Evolutionary conservation across 2,329 filamentous ascomycete species (phyloP).

Genomic region (Lizonia empirigonia): DNA sequence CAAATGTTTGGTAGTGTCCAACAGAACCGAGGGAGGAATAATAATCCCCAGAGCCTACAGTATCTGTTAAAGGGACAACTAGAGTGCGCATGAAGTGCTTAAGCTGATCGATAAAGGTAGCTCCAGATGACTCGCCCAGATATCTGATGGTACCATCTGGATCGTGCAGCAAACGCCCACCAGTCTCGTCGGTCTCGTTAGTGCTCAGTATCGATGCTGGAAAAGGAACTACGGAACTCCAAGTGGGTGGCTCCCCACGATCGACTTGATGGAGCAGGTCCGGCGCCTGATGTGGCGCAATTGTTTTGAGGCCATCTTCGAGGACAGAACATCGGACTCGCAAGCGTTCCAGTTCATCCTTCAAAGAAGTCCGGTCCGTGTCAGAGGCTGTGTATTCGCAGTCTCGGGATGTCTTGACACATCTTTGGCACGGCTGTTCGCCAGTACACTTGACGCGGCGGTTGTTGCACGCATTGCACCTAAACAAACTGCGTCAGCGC

Average conservation of each 20-base stretch:
- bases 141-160: constrained; percentile 25
- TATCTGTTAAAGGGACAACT: constrained; percentile 22
- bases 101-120: constrained; percentile 34
- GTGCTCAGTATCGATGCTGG: constrained; percentile 13
- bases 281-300: constrained; percentile 23
- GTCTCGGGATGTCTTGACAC: constrained; percentile 21
- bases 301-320: constrained; percentile 23
- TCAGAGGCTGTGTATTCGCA: constrained; percentile 34
- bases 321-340: constrained; percentile 29
- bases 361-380: constrained; percentile 24
- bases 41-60: constrained; percentile 23
- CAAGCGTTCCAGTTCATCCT: constrained; percentile 31
- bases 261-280: constrained; percentile 22
- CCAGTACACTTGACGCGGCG: constrained; percentile 35
- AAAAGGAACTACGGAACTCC: constrained; percentile 13
- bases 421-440: constrained; percentile 35
- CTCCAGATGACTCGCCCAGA: constrained; percentile 34
- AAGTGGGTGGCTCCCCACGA: constrained; percentile 11
- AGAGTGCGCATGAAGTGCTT: constrained; percentile 36
- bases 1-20: constrained; percentile 37
- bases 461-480: constrained; percentile 37
- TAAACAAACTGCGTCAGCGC: constrained; percentile 11
- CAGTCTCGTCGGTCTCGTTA: constrained; percentile 18
- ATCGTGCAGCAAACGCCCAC: constrained; percentile 30
- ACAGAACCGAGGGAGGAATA: constrained; percentile 30